Evolutionary conservation across 1,139 yeast species (phyloP).

Genomic region (Pichia sp.): DNA sequence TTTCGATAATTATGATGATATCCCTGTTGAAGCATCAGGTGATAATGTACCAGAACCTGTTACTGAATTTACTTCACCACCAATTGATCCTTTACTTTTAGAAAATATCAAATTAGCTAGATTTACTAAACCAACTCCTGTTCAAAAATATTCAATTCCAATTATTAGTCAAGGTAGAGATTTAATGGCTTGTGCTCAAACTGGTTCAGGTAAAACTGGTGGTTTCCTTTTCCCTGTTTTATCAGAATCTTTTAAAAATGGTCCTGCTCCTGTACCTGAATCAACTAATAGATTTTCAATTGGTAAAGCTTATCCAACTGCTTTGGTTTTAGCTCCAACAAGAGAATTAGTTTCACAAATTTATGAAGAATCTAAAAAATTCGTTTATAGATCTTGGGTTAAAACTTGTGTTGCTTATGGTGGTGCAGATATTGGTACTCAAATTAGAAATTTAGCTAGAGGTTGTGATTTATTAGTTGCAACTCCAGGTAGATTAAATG

Average conservation of each 20-base stretch:
- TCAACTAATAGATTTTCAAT: conserved; percentile 54
- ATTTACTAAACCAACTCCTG: conserved; percentile 96
- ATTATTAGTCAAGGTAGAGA: conserved; percentile 94
- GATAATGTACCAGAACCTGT: conserved; percentile 93
- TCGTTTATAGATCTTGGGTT: conserved; percentile 98
- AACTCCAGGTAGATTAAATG: conserved; percentile 98
- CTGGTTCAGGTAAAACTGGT: conserved; percentile 99
- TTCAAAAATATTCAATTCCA: conserved; percentile 96
- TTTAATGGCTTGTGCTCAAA: conserved; percentile 99
- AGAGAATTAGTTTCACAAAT: conserved; percentile 98
- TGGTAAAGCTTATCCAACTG: conserved; percentile 87
- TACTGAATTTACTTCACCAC: conserved; percentile 81
- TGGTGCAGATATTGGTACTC: conserved; percentile 90
- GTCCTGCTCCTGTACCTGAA: conserved; percentile 57
- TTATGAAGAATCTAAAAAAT: conserved; percentile 91
- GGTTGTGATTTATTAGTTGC: conserved; percentile 97
- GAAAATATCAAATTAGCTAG: conserved; percentile 84
- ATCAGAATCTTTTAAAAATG: conserved; percentile 81
- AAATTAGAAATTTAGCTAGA: conserved; percentile 80
- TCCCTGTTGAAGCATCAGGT: conserved; percentile 98
- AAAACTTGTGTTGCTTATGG: conserved; percentile 95
- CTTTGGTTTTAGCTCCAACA: conserved; percentile 94
- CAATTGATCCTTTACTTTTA: conserved; percentile 78
- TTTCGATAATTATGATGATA: conserved; percentile 96
- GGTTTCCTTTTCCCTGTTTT: conserved; percentile 98